Percentiles rank a stretch among this genome's conserved stretches.
These are phyloP conservation scores for Lepidium aucheri DNA, from an alignment of 345 rosid species.

Conservation along the genomic window DNA sequence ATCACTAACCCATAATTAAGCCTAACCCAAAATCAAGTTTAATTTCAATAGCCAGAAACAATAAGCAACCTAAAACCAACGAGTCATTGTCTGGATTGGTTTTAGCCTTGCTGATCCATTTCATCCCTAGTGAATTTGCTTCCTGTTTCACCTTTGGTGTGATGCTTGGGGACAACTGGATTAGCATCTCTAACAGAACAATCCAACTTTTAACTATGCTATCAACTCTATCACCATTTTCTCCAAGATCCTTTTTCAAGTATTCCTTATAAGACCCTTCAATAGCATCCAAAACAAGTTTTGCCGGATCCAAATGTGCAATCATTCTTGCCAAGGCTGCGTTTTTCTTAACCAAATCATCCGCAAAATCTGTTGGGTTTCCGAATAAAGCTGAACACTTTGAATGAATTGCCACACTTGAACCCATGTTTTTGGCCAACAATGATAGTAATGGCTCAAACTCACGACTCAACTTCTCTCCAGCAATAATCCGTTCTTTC, in stretches of 20 bases:
- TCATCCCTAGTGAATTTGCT: constrained; percentile 15
- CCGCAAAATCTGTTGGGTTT: neutral
- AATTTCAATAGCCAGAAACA: constrained; percentile 24
- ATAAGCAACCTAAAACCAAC: constrained; percentile 6
- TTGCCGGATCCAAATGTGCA: constrained; percentile 6
- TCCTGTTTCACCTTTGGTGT: neutral
- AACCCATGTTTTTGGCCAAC: constrained; percentile 8
- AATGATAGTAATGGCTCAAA: constrained; percentile 11
- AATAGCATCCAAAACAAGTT: constrained; percentile 16
- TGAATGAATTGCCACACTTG: neutral
- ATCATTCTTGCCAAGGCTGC: neutral
- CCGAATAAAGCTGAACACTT: neutral
- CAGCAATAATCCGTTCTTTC: neutral
- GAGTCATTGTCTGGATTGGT: neutral
- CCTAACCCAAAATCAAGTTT: no score
- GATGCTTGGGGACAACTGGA: neutral
- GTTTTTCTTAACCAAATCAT: constrained; percentile 14
- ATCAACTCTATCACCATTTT: neutral
- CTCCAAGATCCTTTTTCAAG: neutral
- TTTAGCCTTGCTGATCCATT: neutral
- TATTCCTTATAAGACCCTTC: neutral
- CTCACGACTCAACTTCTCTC: constrained; percentile 2
- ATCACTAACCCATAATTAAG: no score
- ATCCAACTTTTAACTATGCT: constrained; percentile 5
- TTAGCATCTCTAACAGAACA: constrained; percentile 3